Base-by-base conservation (phyloP, 2,329 filamentous ascomycete genomes). In the Ilyonectria robusta region DNA sequence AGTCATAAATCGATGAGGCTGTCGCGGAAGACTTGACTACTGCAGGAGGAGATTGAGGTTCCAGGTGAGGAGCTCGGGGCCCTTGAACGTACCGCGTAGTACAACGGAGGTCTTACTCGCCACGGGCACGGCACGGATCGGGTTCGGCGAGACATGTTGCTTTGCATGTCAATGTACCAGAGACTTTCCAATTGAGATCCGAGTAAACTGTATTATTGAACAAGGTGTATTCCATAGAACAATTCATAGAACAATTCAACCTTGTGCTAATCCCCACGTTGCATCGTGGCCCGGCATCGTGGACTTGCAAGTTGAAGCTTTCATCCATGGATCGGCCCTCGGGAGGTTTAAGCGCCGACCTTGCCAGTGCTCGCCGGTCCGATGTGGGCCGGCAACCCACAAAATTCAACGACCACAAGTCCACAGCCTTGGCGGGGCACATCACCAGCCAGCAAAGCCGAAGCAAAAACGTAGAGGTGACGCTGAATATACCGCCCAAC, bases 331-430 rank as follows among this genome's bases (percentile, higher is more conserved):
- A 51, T 70, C 73, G 73, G 73, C n/a, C 42, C 40, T 74, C 74
- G 74, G 74, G 35, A 40, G 46, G 46, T 47, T n/a, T 48, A 53
- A 62, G 56, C 61, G 26, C 68, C 65, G 65, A 65, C 15, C 31
- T 7, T 40, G 33, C 21, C 40, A 51, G 58, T 64, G 60, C 65
- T 67, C 58, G 57, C 44, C 60, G 55, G 58, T 58, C 54, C 62
- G 56, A 60, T 26, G 61, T 58, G 57, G 70, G 42, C 53, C 59
- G 54, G 50, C 40, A 69, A 64, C 72, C 73, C 74, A 74, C 71
- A 75, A 75, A 72, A 75, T 73, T 68, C 71, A 74, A 76, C 74
- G 61, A 74, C 62, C 47, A 56, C 51, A 50, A 50, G 56, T 48
- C 21, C 58, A 66, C 70, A 65, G 62, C 61, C 54, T 55, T 74